Conservation (phyloP, 163 green algal genomes). For the Trebouxia gelatinosa region DNA sequence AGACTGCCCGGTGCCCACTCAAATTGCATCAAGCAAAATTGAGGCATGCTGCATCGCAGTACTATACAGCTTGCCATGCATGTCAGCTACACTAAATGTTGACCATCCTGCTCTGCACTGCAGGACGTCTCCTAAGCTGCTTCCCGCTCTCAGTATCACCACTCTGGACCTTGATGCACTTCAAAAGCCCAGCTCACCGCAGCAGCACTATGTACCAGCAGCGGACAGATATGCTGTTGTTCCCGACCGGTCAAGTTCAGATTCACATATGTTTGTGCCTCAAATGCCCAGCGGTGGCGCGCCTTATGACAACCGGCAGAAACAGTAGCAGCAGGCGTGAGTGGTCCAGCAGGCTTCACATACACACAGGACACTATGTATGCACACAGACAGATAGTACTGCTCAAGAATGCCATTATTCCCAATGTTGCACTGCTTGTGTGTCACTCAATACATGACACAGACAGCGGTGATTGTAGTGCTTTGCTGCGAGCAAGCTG, state of each 20-base stretch:
- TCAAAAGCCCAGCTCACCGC: constrained; percentile 21
- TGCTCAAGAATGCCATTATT: too few species aligned
- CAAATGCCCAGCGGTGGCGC: too few species aligned
- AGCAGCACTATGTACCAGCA: constrained; percentile 41
- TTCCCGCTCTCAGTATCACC: constrained; percentile 1
- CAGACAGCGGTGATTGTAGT: too few species aligned
- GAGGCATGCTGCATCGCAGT: neutral
- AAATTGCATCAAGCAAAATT: neutral
- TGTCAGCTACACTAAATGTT: neutral
- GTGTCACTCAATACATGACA: too few species aligned
- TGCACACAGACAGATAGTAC: too few species aligned
- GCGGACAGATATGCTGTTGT: constrained; percentile 61
- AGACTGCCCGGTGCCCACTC: neutral
- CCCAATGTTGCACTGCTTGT: too few species aligned
- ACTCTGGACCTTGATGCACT: neutral
- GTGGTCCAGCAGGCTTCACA: too few species aligned
- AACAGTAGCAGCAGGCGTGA: too few species aligned
- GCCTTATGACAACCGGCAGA: too few species aligned
- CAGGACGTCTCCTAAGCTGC: constrained; percentile 11
- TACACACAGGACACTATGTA: too few species aligned
- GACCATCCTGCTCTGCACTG: neutral
- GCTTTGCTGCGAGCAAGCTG: too few species aligned
- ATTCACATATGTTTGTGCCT: neutral
- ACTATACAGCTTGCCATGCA: neutral
- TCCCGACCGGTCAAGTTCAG: constrained; percentile 31